These are phyloP conservation scores for Phytomonas francai DNA, from an alignment of 208 protist genomes.

Conservation along the genomic window DNA sequence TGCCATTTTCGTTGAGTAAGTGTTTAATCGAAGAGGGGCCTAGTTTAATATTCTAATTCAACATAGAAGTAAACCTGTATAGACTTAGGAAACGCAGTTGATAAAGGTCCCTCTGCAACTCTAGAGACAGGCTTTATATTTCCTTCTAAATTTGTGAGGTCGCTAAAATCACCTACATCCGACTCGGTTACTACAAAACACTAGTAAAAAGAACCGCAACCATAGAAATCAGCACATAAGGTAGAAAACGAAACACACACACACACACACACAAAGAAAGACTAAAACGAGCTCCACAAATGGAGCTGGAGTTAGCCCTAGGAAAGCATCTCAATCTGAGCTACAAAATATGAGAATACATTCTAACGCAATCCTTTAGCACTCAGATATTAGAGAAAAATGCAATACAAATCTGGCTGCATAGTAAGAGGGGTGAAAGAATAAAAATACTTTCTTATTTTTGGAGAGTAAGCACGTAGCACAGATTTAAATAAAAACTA, in stretches of 20 bases:
- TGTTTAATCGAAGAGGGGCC: no score
- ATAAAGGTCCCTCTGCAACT: no score
- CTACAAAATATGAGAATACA: no score
- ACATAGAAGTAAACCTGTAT: no score
- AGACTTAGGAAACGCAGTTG: no score
- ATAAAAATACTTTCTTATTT: background rate
- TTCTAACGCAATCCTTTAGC: no score
- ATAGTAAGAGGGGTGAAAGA: constrained; percentile 1
- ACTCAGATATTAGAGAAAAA: background rate
- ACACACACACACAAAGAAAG: background rate
- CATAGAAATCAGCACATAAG: background rate
- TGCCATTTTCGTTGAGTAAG: no score
- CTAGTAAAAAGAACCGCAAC: background rate
- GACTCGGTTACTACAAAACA: background rate
- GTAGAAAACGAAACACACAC: background rate
- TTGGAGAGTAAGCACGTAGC: background rate
- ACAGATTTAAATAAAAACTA: background rate
- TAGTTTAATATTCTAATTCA: no score
- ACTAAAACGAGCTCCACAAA: background rate
- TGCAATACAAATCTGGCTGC: background rate
- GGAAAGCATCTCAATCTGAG: no score
- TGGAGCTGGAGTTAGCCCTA: no score
- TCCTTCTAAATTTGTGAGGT: no score
- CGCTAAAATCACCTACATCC: background rate
- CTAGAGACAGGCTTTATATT: no score